Base-by-base conservation (phyloP, 768 basidiomycete species). In the Cantharellus anzutake region DNA sequence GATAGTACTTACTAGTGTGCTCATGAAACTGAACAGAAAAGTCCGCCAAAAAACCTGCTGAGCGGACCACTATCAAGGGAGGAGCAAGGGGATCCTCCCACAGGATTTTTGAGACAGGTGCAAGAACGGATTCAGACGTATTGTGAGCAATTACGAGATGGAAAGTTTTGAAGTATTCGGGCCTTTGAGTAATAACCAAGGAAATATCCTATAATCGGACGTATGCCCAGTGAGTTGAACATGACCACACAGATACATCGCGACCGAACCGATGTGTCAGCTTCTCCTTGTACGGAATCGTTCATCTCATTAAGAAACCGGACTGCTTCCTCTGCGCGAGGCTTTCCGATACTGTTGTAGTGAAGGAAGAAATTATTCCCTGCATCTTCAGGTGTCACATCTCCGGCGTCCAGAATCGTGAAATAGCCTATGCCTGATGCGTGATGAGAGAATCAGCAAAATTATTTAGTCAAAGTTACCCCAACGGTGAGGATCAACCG, bases 341-440 rank as follows among this genome's bases (percentile, higher is more conserved):
- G 75, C 68, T 82, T 84, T 3, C 89, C 90, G 51, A 98, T 75
- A 65, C 83, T 86, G n/a, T 78, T 65, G 0, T 70, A 48, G 39
- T 42, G 11, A 35, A 99, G 75, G 73, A 98, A 99, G 74, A 99
- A 99, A 73, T 98, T 98, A 75, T 91, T 89, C 0, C 92, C 92
- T 0, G 90, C 82, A 65, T 98, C 93, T 60, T 81, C 78, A 1
- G 80, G 75, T 0, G 81, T 75, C 38, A 83, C 83, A 42, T 69
- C 59, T 2, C 70, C 68, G 34, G 78, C 71, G 67, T 93, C 91
- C 61, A 96, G 79, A 68, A 98, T 80, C 55, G 93, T 94, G 69
- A 96, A 98, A 67, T 86, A 81, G n/a, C 93, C 90, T 64, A 97
- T 81, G 4, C 94, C 73, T 74, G 60, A 20, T 14, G 16, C 20